Base-by-base conservation (phyloP, 768 basidiomycete genomes). In the Mycena pura region DNA sequence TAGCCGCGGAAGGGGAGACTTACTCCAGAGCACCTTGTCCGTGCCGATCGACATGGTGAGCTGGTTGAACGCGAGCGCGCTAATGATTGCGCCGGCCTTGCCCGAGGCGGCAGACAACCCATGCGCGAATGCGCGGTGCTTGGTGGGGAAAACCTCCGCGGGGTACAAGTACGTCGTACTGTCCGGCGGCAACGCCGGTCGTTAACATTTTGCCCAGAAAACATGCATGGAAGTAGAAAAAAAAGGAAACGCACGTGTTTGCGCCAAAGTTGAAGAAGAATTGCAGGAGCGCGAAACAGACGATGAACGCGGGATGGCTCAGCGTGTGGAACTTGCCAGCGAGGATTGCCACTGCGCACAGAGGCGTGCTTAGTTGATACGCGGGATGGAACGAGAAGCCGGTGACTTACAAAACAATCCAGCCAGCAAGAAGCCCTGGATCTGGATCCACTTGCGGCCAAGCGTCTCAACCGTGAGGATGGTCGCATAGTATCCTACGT, bases 201-300 rank as follows among this genome's bases (percentile, higher is more conserved):
- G 47, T 24, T 39, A 29, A 21, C 40, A n/a, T 29, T 7, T 8
- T 22, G 15, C 46, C 60, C 36, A 15, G 54, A 17, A 25, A 13
- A 17, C 25, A n/a, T 7, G 21, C 47, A 45, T 15, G 15, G 31
- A 45, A 45, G 11, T 11, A 9, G 25, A 48, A n/a, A 10, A 22
- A 21, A 48, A 45, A 5, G 55, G 27, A n/a, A 19, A 74, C 84
- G 64, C 68, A 87, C 82, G 85, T 76, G 69, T 91, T 91, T 3
- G 89, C 87, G 19, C 91, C 90, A 67, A 91, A 92, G 76, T 92
- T 91, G 80, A 91, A 91, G 80, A 91, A 90, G 78, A 90, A 90
- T 79, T 86, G 89, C 22, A 91, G 76, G 65, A 92, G 74, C 0
- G 90, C 80, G 69, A 93, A 93, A 76, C 82, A 83, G 57, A 89